Percentiles rank a stretch among this genome's conserved stretches.
phyloP scores from a whole-genome alignment of 345 rosid genomes.

The Capsella bursapastoris region DNA sequence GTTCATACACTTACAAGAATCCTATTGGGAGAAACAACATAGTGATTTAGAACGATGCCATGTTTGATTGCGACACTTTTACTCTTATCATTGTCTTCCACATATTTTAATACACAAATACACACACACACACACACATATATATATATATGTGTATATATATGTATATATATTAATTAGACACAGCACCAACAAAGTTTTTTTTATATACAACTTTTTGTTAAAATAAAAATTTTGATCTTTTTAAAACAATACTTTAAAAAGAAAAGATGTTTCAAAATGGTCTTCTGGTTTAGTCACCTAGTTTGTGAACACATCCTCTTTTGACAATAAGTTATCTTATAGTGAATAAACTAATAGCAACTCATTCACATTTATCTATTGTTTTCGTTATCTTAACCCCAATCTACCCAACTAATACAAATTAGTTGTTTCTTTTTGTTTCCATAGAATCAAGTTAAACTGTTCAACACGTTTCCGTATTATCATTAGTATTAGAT shows the following conservation, averaged over 20 bases:
- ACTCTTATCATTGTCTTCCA: conserved; percentile 42
- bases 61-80: conserved; percentile 38
- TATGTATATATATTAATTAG: background rate
- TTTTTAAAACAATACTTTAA: background rate
- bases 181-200: conserved; percentile 21
- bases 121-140: background rate
- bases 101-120: conserved; percentile 21
- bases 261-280: conserved; percentile 24
- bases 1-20: conserved; percentile 37
- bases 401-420: conserved; percentile 30
- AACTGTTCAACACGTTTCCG: background rate
- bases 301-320: conserved; percentile 33
- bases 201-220: background rate
- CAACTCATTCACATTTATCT: conserved; percentile 22
- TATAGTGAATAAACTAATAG: background rate
- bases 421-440: background rate
- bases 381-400: conserved; percentile 27
- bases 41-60: conserved; percentile 33
- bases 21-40: conserved; percentile 26
- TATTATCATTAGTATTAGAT: too few species aligned
- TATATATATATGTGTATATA: background rate
- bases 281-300: conserved; percentile 31
- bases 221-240: background rate
- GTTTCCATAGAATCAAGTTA: background rate
- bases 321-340: conserved; percentile 5